Evolutionary conservation across 2,329 filamentous ascomycete genomes (phyloP).

Genomic region (Chrysoporthe deuterocubensis): DNA sequence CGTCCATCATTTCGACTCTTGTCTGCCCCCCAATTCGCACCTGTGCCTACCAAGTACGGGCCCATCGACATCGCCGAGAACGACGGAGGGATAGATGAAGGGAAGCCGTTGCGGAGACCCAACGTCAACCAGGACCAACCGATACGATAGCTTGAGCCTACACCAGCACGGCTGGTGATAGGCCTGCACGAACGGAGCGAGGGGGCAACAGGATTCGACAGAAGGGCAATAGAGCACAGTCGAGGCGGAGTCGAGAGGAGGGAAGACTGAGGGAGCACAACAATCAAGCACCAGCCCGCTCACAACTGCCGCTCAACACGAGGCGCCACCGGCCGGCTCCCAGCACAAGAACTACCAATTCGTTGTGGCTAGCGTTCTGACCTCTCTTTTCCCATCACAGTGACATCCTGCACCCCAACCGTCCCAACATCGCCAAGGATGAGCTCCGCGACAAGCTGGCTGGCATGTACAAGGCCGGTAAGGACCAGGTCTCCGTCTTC

Average conservation of each 20-base stretch:
- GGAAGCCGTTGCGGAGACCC: not conserved
- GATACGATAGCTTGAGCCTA: too few relatives aligned
- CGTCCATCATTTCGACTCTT: constrained; percentile 25
- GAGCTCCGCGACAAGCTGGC: constrained; percentile 95
- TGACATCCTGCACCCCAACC: constrained; percentile 99
- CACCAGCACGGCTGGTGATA: not conserved
- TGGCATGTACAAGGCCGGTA: constrained; percentile 96
- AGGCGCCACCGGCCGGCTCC: not conserved
- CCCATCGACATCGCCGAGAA: not conserved
- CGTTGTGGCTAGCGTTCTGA: constrained; percentile 1
- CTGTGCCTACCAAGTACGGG: not conserved
- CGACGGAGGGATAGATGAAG: not conserved
- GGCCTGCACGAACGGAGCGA: not conserved
- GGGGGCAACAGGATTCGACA: not conserved
- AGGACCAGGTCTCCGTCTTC: constrained; percentile 97
- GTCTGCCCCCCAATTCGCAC: constrained; percentile 17
- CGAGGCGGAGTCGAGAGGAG: not conserved
- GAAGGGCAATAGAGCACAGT: not conserved
- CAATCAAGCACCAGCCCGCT: too few relatives aligned
- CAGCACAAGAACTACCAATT: not conserved
- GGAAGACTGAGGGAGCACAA: too few relatives aligned
- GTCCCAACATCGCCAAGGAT: constrained; percentile 98
- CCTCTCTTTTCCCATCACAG: constrained; percentile 51
- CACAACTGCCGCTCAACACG: not conserved
- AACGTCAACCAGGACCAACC: not conserved